Evolutionary conservation across 306 rosid genomes (phyloP).

Genomic region (Pyrus communis): DNA sequence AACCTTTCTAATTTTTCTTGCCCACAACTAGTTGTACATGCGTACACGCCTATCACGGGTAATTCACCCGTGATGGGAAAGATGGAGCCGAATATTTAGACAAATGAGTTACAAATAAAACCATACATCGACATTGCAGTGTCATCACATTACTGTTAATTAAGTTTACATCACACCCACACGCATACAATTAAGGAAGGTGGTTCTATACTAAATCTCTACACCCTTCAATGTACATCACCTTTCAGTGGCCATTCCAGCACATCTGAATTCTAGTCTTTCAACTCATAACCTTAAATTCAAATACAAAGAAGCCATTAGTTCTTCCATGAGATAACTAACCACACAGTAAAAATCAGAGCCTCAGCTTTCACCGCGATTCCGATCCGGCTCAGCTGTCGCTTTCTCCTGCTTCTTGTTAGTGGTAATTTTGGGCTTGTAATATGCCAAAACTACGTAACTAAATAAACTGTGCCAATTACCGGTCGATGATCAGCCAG

Average conservation of each 20-base stretch:
- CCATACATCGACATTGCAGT: not conserved
- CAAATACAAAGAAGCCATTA: conserved; percentile 6
- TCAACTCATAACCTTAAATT: not conserved
- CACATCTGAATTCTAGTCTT: conserved; percentile 29
- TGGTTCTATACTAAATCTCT: conserved; percentile 25
- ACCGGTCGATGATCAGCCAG: conserved; percentile 48
- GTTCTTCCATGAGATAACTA: conserved; percentile 19
- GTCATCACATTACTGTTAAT: conserved; percentile 7
- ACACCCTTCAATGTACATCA: conserved; percentile 55
- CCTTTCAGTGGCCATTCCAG: conserved; percentile 28
- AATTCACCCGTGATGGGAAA: not conserved
- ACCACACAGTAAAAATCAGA: conserved; percentile 40
- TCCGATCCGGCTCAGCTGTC: conserved; percentile 33
- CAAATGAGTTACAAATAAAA: not conserved
- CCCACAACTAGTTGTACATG: too few species aligned
- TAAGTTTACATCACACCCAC: conserved; percentile 12
- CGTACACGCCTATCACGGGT: too few species aligned
- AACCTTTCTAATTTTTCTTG: too few species aligned
- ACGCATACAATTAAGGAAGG: conserved; percentile 6
- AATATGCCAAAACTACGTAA: conserved; percentile 95
- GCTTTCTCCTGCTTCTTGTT: conserved; percentile 44
- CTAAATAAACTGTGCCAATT: conserved; percentile 21
- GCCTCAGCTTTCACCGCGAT: conserved; percentile 16
- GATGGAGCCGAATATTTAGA: not conserved
- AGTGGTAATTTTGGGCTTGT: conserved; percentile 82